A percentile compares a stretch with the other conserved stretches of the same genome.
These are phyloP conservation scores for Lyophyllum shimeji DNA, from an alignment of 768 basidiomycete species.

Conservation along the genomic window DNA sequence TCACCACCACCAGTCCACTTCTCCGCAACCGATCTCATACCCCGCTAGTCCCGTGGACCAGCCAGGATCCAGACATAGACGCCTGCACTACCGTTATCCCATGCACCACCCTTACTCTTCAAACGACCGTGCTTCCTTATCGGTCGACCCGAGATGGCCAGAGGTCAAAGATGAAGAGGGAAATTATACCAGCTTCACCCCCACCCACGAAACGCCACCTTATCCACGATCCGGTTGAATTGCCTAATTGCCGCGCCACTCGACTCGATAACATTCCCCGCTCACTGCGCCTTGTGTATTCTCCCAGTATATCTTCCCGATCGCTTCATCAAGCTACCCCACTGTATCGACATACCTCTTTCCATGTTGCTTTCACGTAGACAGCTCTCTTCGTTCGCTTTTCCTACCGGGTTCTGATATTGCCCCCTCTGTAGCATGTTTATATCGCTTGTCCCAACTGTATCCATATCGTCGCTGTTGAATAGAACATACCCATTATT, in stretches of 20 bases:
- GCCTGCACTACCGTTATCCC: constrained; percentile 35
- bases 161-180: constrained; percentile 29
- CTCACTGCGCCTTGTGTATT: constrained; percentile 6
- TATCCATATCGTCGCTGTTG: constrained; percentile 17
- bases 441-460: constrained; percentile 14
- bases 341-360: constrained; percentile 17
- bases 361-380: constrained; percentile 13
- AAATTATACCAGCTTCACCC: constrained; percentile 18
- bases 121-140: constrained; percentile 10
- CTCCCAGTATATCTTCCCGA: background rate
- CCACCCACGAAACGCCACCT: constrained; percentile 22
- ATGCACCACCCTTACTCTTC: constrained; percentile 24
- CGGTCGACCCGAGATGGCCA: constrained; percentile 15
- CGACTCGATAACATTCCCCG: background rate
- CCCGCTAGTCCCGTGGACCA: constrained; percentile 34
- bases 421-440: constrained; percentile 17
- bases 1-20: constrained; percentile 33
- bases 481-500: constrained; percentile 6
- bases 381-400: constrained; percentile 8
- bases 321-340: constrained; percentile 2
- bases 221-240: constrained; percentile 21
- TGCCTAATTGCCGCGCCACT: background rate
- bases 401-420: constrained; percentile 2
- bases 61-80: constrained; percentile 26
- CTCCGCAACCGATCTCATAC: constrained; percentile 30